A percentile compares a stretch with the other conserved stretches of the same genome.
Conservation (phyloP, 1,284 basidiomycete genomes). For the Boletus sp. region DNA sequence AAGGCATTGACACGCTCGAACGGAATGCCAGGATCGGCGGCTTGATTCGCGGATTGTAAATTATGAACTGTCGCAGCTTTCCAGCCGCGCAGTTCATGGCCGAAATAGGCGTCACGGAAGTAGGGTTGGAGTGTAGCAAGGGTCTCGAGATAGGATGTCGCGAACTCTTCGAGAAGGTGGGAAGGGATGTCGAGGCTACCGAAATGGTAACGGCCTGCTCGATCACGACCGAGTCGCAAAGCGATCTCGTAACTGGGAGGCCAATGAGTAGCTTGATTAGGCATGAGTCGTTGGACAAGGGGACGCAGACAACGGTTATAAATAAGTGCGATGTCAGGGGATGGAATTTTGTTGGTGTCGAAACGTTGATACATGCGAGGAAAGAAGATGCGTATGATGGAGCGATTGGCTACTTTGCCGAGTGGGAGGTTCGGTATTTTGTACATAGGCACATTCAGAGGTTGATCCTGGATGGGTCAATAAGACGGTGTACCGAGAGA, state of each 20-base stretch:
- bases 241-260: neutral
- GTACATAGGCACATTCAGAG: slow-evolving; percentile 13
- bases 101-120: neutral
- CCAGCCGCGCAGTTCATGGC: neutral
- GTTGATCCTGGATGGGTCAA: neutral
- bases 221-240: neutral
- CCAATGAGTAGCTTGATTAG: neutral
- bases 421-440: slow-evolving; percentile 16
- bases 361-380: slow-evolving; percentile 3
- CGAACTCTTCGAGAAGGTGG: neutral
- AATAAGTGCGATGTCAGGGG: neutral
- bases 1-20: neutral
- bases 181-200: neutral
- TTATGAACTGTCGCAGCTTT: neutral
- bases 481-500: neutral
- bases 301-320: neutral
- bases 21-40: too few species aligned
- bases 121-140: neutral
- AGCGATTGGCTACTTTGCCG: slow-evolving; percentile 15
- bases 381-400: slow-evolving; percentile 13
- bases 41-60: too few species aligned
- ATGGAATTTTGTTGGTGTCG: neutral
- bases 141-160: neutral
- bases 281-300: neutral
- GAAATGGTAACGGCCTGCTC: neutral